Conservation (phyloP, 2,329 filamentous ascomycete genomes). For the Dothideomycetes sp. region DNA sequence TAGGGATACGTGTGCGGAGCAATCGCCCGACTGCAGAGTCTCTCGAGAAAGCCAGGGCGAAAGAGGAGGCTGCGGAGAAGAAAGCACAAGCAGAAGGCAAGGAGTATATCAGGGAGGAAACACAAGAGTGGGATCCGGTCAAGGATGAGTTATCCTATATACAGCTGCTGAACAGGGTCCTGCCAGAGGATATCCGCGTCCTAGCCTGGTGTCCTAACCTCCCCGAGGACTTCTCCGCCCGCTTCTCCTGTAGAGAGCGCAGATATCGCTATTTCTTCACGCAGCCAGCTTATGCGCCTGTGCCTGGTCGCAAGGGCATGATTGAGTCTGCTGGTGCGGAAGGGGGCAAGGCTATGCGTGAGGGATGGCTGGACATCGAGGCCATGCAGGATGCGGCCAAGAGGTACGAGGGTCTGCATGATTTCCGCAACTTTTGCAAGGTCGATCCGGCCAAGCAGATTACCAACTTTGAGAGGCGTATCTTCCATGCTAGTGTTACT, state of each 20-base stretch:
- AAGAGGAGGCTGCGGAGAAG: conserved; percentile 9
- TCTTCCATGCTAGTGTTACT: conserved; percentile 72
- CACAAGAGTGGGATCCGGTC: conserved; percentile 49
- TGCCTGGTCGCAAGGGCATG: conserved; percentile 28
- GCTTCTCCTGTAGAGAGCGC: conserved; percentile 84
- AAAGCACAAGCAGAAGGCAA: conserved; percentile 8
- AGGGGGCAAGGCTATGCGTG: conserved; percentile 18
- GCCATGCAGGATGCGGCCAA: conserved; percentile 77
- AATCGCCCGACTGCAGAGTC: conserved; percentile 44
- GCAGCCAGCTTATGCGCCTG: conserved; percentile 71
- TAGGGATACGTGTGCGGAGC: conserved; percentile 73
- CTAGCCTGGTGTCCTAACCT: conserved; percentile 87
- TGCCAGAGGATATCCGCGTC: conserved; percentile 81
- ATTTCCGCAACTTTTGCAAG: conserved; percentile 97
- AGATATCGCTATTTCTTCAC: conserved; percentile 98
- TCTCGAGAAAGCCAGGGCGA: conserved; percentile 8
- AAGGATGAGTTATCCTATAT: conserved; percentile 77
- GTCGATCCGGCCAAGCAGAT: conserved; percentile 85
- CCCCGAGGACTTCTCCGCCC: conserved; percentile 71
- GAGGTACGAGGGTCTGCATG: conserved; percentile 70
- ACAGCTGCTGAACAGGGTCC: conserved; percentile 70
- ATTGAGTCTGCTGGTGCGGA: conserved; percentile 16
- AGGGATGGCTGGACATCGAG: conserved; percentile 77
- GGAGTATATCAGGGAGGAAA: conserved; percentile 4
- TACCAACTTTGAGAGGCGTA: conserved; percentile 65